phyloP scores from a whole-genome alignment of 2,329 filamentous ascomycete genomes.

The Penicillium sp. region DNA sequence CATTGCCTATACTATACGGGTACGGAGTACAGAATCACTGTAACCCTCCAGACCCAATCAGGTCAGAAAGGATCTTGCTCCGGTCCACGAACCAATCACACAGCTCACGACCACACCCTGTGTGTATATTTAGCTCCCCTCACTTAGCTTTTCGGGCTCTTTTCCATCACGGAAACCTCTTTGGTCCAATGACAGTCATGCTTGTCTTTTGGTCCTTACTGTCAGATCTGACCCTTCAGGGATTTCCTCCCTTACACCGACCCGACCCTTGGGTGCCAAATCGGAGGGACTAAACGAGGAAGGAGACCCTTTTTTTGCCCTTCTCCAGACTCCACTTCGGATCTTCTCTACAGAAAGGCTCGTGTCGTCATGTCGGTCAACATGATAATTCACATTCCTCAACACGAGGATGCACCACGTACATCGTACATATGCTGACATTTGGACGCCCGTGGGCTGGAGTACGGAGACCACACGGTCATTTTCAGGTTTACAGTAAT shows the following conservation, averaged over 20 bases:
- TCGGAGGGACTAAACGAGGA: background rate
- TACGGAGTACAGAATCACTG: background rate
- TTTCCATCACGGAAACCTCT: background rate
- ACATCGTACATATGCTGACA: background rate
- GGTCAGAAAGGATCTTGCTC: conserved; percentile 6
- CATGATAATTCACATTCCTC: conserved; percentile 3
- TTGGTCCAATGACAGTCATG: background rate
- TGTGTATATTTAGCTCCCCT: conserved; percentile 6
- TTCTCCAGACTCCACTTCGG: conserved; percentile 10
- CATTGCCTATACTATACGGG: background rate
- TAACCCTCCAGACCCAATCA: conserved; percentile 9
- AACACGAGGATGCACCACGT: conserved; percentile 10
- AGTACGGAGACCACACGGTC: too few species aligned
- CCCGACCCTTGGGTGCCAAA: conserved; percentile 6
- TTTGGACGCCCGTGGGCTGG: background rate
- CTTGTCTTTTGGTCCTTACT: background rate
- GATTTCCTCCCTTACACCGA: conserved; percentile 3
- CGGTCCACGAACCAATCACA: conserved; percentile 3
- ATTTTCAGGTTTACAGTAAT: too few species aligned
- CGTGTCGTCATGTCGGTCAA: conserved; percentile 12
- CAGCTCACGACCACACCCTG: background rate
- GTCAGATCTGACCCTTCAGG: conserved; percentile 1
- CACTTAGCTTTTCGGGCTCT: background rate
- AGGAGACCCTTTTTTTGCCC: conserved; percentile 1
- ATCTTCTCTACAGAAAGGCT: conserved; percentile 6